Percentiles rank a stretch among this genome's conserved stretches.
Evolutionary conservation across 2,329 filamentous ascomycete genomes (phyloP).

Genomic region (Colletotrichum theobromicola): DNA sequence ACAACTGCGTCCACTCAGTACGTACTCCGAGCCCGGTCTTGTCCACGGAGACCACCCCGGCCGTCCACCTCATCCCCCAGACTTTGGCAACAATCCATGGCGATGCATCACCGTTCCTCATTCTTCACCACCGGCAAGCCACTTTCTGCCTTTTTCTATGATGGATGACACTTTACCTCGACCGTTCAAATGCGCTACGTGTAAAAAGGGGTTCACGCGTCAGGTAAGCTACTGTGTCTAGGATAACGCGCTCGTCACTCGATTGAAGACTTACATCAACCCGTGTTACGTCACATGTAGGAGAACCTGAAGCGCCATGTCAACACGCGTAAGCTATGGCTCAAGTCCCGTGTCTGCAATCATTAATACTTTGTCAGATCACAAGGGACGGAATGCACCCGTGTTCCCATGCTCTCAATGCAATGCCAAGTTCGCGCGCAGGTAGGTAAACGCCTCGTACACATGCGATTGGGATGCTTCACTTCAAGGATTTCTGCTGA

Average conservation of each 20-base stretch:
- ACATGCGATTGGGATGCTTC: not conserved
- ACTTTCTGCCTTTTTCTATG: not conserved
- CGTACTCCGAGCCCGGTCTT: not conserved
- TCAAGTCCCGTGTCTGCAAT: not conserved
- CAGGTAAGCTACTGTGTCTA: not conserved
- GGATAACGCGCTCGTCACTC: not conserved
- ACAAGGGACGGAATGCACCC: conserved; percentile 3
- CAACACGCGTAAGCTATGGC: not conserved
- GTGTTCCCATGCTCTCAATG: not conserved
- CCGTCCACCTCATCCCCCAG: not conserved
- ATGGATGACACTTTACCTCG: conserved; percentile 3
- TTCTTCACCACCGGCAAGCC: not conserved
- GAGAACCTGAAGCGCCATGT: conserved; percentile 13
- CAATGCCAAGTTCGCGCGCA: not conserved
- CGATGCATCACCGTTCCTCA: not conserved
- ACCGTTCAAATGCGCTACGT: conserved; percentile 9
- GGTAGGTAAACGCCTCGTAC: not conserved
- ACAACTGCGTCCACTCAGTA: not conserved
- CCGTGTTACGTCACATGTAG: not conserved
- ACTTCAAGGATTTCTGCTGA: not conserved
- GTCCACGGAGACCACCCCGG: not conserved
- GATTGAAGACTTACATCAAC: not conserved
- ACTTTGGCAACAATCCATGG: not conserved
- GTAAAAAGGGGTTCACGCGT: conserved; percentile 3
- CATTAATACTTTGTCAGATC: not conserved